Percentiles rank a stretch among this genome's conserved stretches.
phyloP scores from a whole-genome alignment of 2,329 filamentous ascomycete genomes.

The Aspergillus fumigatiaffinis region DNA sequence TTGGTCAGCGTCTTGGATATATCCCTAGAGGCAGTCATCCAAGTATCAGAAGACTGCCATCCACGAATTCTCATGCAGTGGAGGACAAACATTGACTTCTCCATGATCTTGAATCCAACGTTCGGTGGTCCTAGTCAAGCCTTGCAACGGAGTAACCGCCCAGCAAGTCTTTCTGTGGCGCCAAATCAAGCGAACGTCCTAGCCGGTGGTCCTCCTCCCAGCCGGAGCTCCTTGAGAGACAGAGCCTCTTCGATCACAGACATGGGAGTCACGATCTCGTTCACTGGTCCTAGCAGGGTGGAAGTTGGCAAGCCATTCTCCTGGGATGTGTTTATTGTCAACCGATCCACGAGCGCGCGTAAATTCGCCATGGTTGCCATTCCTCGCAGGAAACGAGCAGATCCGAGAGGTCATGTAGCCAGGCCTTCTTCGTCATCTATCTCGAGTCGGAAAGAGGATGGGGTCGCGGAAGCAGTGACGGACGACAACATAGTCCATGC shows the following conservation, averaged over 20 bases:
- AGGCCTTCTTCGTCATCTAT: slow-evolving; percentile 46
- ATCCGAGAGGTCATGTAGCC: slow-evolving; percentile 39
- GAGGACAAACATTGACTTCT: slow-evolving; percentile 48
- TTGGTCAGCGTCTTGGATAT: slow-evolving; percentile 45
- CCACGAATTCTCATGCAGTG: slow-evolving; percentile 48
- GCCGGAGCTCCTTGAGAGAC: slow-evolving; percentile 34
- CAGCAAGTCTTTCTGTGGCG: slow-evolving; percentile 39
- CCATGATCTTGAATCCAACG: slow-evolving; percentile 44
- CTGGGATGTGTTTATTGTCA: slow-evolving; percentile 58
- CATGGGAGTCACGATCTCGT: slow-evolving; percentile 52
- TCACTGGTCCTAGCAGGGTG: slow-evolving; percentile 50
- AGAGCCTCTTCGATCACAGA: slow-evolving; percentile 38
- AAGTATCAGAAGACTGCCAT: slow-evolving; percentile 38
- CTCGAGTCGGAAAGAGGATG: slow-evolving; percentile 28
- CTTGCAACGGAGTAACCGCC: slow-evolving; percentile 44
- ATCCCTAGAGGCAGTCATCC: slow-evolving; percentile 41
- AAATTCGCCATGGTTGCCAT: slow-evolving; percentile 54
- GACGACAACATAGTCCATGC: slow-evolving; percentile 56
- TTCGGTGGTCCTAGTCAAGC: slow-evolving; percentile 45
- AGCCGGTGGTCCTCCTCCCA: slow-evolving; percentile 16
- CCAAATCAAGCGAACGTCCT: slow-evolving; percentile 17
- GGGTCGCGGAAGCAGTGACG: slow-evolving; percentile 50
- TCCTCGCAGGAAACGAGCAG: slow-evolving; percentile 44
- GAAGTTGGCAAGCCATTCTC: slow-evolving; percentile 51
- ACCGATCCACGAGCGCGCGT: slow-evolving; percentile 50